Conservation (phyloP, 495 filamentous ascomycete genomes). For the Sordaria brevicollis region DNA sequence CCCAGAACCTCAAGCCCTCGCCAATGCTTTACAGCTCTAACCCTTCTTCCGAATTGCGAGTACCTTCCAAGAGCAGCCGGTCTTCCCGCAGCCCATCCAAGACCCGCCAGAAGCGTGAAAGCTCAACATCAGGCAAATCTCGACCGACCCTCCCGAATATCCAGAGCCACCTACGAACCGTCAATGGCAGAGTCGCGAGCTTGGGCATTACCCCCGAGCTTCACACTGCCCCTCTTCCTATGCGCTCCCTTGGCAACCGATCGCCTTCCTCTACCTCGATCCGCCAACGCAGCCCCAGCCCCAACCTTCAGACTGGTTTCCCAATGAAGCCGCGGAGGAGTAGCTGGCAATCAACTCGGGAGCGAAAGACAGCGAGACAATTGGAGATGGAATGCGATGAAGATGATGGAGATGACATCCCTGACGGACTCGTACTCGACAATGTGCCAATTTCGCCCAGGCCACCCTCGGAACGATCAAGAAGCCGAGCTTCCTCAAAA, state of each 20-base stretch:
- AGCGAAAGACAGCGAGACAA: constrained; percentile 67
- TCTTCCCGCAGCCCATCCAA: constrained; percentile 17
- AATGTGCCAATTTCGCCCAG: constrained; percentile 94
- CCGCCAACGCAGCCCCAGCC: constrained; percentile 30
- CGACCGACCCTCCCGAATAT: constrained; percentile 18
- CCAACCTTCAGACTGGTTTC: constrained; percentile 31
- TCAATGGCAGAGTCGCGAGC: constrained; percentile 23
- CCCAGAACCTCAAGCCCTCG: constrained; percentile 33
- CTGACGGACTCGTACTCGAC: constrained; percentile 81
- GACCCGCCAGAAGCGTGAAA: constrained; percentile 16
- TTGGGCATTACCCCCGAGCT: constrained; percentile 22
- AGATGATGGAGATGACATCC: constrained; percentile 79
- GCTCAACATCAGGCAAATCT: not conserved
- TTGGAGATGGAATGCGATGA: constrained; percentile 81
- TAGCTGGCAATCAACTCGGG: constrained; percentile 60
- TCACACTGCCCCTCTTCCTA: constrained; percentile 18
- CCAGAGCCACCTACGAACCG: constrained; percentile 19
- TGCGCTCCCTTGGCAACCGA: constrained; percentile 26
- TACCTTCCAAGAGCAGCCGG: constrained; percentile 25
- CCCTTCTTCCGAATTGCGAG: constrained; percentile 31
- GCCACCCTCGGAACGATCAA: constrained; percentile 52
- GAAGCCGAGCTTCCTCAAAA: constrained; percentile 39
- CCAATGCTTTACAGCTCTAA: constrained; percentile 32
- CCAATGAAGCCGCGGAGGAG: constrained; percentile 39
- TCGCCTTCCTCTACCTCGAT: constrained; percentile 18